Percentiles rank a stretch among this genome's conserved stretches.
These are phyloP conservation scores for Sporothrix pseudoabietina DNA, from an alignment of 2,329 filamentous ascomycete species.

Conservation along the genomic window DNA sequence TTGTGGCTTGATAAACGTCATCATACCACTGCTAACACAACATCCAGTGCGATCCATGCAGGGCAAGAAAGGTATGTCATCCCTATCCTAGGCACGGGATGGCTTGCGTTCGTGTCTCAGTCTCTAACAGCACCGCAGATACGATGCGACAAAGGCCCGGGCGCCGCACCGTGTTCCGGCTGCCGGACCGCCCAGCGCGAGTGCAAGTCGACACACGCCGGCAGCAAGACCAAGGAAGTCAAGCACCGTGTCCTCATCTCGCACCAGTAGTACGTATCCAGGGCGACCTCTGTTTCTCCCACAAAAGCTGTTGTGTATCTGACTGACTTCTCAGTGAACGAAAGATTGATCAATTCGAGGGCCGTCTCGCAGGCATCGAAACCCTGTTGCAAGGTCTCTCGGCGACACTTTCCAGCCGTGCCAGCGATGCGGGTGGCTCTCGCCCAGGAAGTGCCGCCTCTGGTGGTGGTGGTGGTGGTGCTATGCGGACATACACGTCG, in stretches of 20 bases:
- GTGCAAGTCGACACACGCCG: constrained; percentile 58
- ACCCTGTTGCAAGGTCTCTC: not conserved
- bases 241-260: constrained; percentile 61
- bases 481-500: not conserved
- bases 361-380: not conserved
- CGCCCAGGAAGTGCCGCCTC: not conserved
- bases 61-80: not conserved
- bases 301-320: not conserved
- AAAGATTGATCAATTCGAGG: not conserved
- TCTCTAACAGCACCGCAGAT: constrained; percentile 46
- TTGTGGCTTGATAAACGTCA: not conserved
- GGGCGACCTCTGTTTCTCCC: too few relatives aligned
- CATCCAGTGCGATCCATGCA: not conserved
- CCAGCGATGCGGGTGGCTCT: not conserved
- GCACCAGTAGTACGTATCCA: constrained; percentile 58
- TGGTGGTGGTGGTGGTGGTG: not conserved
- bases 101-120: not conserved
- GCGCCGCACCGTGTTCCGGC: constrained; percentile 58
- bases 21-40: not conserved
- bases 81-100: not conserved
- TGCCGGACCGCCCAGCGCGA: constrained; percentile 56
- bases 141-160: constrained; percentile 54
- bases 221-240: constrained; percentile 57
- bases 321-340: not conserved
- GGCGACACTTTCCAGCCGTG: not conserved